phyloP scores from a whole-genome alignment of 441 rosid species.

The Gossypium gossypioides region DNA sequence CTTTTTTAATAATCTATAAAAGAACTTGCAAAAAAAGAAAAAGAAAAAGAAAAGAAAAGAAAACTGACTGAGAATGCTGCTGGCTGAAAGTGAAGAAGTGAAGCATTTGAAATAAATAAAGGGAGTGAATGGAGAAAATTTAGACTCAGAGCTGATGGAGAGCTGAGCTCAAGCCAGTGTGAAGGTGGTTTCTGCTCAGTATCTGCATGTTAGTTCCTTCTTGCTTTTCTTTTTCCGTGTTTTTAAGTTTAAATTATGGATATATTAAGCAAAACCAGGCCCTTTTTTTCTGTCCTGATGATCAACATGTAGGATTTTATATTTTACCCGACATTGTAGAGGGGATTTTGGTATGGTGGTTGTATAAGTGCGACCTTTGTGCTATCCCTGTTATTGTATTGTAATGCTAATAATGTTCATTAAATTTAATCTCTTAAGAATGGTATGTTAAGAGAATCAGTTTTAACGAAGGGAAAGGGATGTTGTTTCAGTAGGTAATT shows the following conservation, averaged over 20 bases:
- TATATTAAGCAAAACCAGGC: constrained; percentile 24
- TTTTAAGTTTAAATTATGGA: neutral
- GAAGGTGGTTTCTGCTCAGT: constrained; percentile 11
- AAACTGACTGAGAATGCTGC: neutral
- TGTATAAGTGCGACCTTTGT: constrained; percentile 16
- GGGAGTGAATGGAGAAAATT: constrained; percentile 1
- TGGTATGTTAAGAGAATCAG: neutral
- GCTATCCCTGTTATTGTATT: constrained; percentile 14
- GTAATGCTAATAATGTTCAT: constrained; percentile 9
- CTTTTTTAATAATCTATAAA: neutral
- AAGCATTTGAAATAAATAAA: constrained; percentile 8
- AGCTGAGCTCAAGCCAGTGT: constrained; percentile 14
- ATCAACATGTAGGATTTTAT: constrained; percentile 18
- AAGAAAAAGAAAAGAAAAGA: neutral
- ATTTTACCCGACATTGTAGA: constrained; percentile 12
- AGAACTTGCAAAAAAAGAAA: neutral
- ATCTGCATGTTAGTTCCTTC: constrained; percentile 13
- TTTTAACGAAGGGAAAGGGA: neutral
- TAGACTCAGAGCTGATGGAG: constrained; percentile 9
- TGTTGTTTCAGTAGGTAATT: neutral
- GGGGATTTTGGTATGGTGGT: constrained; percentile 27
- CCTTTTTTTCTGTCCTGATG: constrained; percentile 31
- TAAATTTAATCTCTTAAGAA: neutral
- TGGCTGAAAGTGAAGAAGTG: constrained; percentile 5
- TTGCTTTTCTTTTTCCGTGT: neutral